Conservation (phyloP, 352 stramenopile genomes). For the Pythium apleroticum region DNA sequence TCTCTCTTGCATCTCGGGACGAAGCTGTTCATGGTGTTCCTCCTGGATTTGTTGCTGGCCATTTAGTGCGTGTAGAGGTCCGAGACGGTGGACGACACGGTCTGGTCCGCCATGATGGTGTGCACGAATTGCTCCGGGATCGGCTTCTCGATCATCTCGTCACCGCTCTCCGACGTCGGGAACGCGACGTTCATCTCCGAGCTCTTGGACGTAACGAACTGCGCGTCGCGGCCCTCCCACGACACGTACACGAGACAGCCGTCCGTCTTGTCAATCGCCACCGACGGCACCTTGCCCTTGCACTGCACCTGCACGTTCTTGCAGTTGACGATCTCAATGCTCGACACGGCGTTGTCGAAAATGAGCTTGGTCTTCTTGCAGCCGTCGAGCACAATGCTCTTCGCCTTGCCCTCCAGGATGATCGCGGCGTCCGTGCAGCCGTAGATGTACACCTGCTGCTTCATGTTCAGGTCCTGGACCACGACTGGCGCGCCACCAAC, state of each 20-base stretch:
- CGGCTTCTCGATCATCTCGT: conserved; percentile 94
- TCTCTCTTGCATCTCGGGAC: no score
- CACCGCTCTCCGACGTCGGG: conserved; percentile 69
- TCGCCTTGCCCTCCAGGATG: conserved; percentile 97
- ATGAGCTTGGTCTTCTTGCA: conserved; percentile 96
- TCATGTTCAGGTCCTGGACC: conserved; percentile 91
- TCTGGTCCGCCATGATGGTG: conserved; percentile 84
- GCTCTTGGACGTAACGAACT: conserved; percentile 96
- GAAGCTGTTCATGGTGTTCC: background rate
- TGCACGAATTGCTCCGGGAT: conserved; percentile 98
- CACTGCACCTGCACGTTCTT: conserved; percentile 96
- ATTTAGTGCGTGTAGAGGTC: conserved; percentile 91
- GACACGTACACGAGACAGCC: conserved; percentile 96
- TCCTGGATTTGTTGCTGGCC: background rate
- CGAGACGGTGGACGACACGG: conserved; percentile 92
- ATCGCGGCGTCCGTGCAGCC: conserved; percentile 94
- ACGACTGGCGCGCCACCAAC: conserved; percentile 81
- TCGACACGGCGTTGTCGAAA: conserved; percentile 96
- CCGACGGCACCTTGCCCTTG: conserved; percentile 91
- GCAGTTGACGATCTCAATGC: conserved; percentile 97
- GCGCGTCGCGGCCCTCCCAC: conserved; percentile 85
- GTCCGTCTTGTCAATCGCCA: conserved; percentile 99
- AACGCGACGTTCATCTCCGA: conserved; percentile 97
- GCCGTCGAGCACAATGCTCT: conserved; percentile 95
- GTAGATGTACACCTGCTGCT: conserved; percentile 97